Evolutionary conservation across 1,284 basidiomycete species (phyloP).

Genomic region (Mycena citricolor): DNA sequence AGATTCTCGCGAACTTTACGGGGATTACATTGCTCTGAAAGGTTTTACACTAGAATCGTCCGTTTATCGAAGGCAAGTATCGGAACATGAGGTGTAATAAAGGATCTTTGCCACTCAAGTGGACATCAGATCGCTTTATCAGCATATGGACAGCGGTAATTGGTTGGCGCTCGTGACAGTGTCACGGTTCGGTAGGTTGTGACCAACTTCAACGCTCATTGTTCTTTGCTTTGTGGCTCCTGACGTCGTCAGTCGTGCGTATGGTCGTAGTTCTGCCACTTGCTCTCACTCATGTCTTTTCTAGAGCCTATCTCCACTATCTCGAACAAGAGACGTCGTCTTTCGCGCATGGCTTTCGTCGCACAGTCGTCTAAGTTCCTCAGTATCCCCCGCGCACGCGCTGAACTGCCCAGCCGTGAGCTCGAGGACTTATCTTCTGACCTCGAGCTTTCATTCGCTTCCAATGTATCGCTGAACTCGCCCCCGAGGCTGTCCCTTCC

Average conservation of each 20-base stretch:
- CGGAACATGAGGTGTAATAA: too few relatives aligned
- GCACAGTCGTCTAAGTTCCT: slow-evolving; percentile 47
- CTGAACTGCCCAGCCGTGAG: slow-evolving; percentile 53
- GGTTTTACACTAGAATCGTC: too few relatives aligned
- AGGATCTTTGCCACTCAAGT: too few relatives aligned
- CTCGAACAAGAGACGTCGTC: slow-evolving; percentile 23
- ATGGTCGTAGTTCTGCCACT: slow-evolving; percentile 9
- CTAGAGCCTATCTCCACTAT: slow-evolving; percentile 30
- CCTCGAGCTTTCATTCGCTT: slow-evolving; percentile 77
- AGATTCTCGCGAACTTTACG: too few relatives aligned
- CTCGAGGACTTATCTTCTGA: slow-evolving; percentile 68
- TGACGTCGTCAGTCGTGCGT: too few relatives aligned
- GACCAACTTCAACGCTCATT: slow-evolving; percentile 1
- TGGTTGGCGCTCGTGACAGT: too few relatives aligned
- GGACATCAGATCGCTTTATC: too few relatives aligned
- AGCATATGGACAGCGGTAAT: too few relatives aligned
- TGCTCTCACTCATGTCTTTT: slow-evolving; percentile 28
- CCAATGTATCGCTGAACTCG: slow-evolving; percentile 74
- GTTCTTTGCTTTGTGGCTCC: background rate
- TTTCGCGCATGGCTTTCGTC: slow-evolving; percentile 51
- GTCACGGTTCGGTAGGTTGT: too few relatives aligned
- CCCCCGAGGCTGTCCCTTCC: slow-evolving; percentile 49
- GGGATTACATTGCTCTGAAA: too few relatives aligned
- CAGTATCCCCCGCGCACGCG: slow-evolving; percentile 44
- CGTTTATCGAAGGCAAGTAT: too few relatives aligned